Percentiles rank a stretch among this genome's conserved stretches.
Conservation (phyloP, 371 early-diverging fungal species). For the Hamiltosporidium tvaerminnensis region DNA sequence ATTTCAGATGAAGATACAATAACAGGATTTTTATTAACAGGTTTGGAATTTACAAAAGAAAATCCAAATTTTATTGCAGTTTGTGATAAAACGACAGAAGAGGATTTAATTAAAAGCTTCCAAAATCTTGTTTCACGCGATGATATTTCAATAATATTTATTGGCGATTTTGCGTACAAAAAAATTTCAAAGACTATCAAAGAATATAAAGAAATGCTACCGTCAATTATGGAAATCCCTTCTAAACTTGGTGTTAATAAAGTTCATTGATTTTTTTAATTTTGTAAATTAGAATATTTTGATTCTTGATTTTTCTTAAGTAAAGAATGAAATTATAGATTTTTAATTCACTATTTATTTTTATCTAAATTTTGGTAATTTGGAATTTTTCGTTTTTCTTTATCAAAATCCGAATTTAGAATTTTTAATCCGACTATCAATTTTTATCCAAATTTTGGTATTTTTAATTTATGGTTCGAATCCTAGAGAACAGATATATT, state of each 20-base stretch:
- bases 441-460: too few relatives aligned
- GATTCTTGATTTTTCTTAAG: too few relatives aligned
- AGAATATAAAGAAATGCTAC: slow-evolving; percentile 33
- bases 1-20: slow-evolving; percentile 50
- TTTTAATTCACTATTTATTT: too few relatives aligned
- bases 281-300: neutral
- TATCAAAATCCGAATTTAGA: too few relatives aligned
- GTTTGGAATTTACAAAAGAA: slow-evolving; percentile 26
- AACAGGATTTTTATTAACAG: slow-evolving; percentile 46
- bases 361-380: too few relatives aligned
- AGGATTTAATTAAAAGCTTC: slow-evolving; percentile 30
- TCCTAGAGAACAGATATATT: too few relatives aligned
- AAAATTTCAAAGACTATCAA: slow-evolving; percentile 27
- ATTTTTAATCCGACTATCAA: too few relatives aligned
- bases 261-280: neutral
- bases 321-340: too few relatives aligned
- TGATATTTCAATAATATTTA: slow-evolving; percentile 46
- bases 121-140: slow-evolving; percentile 23
- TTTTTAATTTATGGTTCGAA: too few relatives aligned
- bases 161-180: slow-evolving; percentile 38
- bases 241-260: slow-evolving; percentile 14
- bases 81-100: slow-evolving; percentile 17
- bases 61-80: slow-evolving; percentile 24
- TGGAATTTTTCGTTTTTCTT: too few relatives aligned
- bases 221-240: slow-evolving; percentile 44